Base-by-base conservation (phyloP, 2,329 filamentous ascomycete genomes). In the Piedraia hortae region DNA sequence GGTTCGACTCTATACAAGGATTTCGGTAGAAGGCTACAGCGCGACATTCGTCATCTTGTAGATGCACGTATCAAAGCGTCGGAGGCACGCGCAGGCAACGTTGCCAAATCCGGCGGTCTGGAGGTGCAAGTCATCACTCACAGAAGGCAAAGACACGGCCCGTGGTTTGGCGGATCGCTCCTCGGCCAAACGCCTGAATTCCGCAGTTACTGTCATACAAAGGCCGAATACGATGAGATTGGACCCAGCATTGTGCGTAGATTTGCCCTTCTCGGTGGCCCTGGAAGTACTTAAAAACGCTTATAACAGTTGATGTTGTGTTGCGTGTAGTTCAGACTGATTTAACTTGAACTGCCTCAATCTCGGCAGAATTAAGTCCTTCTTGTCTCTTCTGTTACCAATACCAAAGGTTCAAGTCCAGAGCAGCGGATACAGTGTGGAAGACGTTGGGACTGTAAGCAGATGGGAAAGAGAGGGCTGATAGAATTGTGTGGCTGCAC, bases 1-100 rank as follows among this genome's bases (percentile, higher is more conserved):
- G 85, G 85, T 37, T 91, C 80, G 35, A 97, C 85, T 11, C 56
- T 97, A 29, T 97, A 93, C 62, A 91, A 93, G 51, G 80, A 97
- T 50, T 97, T 97, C 48, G 85, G 85, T 12, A 67, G 85, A 34
- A 66, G 85, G 43, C 58, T 97, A 54, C 88, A 97, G 53, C 68
- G 85, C 43, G 88, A 97, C 43, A 97, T 97, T 43, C 75, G 85
- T 50, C 77, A 91, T 43, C 53, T 97, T 27, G 85, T 93, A 18
- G 85, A 97, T 42, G 77, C 70, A 10, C 64, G 85, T 35, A 91
- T 97, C 42, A 67, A 72, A 36, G 78, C 78, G 10, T 91, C 78
- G 29, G 88, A 97, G 53, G 67, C 71, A 22, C 66, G 72, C 39
- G 90, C 80, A 38, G 82, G 82, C 33, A 42, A 40, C 15, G 80